Evolutionary conservation across 2,329 filamentous ascomycete genomes (phyloP).

Genomic region (Neobulgaria alba): DNA sequence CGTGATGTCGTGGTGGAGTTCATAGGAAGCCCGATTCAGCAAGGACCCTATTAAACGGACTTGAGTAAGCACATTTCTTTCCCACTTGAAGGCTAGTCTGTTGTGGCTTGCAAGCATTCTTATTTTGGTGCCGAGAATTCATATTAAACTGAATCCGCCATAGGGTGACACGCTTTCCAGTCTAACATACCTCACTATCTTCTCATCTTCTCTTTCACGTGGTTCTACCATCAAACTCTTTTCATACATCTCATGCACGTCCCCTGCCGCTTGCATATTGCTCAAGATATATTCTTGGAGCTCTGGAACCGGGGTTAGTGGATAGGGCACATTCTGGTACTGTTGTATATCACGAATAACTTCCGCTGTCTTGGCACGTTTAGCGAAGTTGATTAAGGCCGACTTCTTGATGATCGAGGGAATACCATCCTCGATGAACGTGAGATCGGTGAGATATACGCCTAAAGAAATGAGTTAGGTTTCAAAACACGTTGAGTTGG

Average conservation of each 20-base stretch:
- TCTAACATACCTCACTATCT: conserved; percentile 73
- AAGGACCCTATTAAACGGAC: conserved; percentile 39
- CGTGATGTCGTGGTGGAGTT: conserved; percentile 7
- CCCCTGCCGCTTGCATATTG: conserved; percentile 90
- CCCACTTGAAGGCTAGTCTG: conserved; percentile 4
- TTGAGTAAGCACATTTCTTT: conserved; percentile 23
- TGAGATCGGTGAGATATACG: conserved; percentile 93
- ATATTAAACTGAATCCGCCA: conserved; percentile 15
- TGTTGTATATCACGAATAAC: conserved; percentile 98
- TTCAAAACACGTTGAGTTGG: conserved; percentile 1
- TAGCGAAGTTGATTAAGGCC: conserved; percentile 96
- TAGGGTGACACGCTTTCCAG: conserved; percentile 13
- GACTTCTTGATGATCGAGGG: conserved; percentile 94
- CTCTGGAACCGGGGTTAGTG: conserved; percentile 79
- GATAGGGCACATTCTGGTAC: conserved; percentile 96
- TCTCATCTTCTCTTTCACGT: conserved; percentile 94
- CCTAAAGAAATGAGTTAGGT: conserved; percentile 40
- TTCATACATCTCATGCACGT: conserved; percentile 99
- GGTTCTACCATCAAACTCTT: conserved; percentile 90
- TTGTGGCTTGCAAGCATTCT: conserved; percentile 11
- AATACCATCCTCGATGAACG: conserved; percentile 97
- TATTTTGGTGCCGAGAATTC: conserved; percentile 9
- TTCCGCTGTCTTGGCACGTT: conserved; percentile 94
- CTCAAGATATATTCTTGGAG: conserved; percentile 93
- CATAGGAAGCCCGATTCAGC: conserved; percentile 53